A percentile compares a stretch with the other conserved stretches of the same genome.
Conservation (phyloP, 192 early-diverging fungal genomes). For the Coemansia sp. region DNA sequence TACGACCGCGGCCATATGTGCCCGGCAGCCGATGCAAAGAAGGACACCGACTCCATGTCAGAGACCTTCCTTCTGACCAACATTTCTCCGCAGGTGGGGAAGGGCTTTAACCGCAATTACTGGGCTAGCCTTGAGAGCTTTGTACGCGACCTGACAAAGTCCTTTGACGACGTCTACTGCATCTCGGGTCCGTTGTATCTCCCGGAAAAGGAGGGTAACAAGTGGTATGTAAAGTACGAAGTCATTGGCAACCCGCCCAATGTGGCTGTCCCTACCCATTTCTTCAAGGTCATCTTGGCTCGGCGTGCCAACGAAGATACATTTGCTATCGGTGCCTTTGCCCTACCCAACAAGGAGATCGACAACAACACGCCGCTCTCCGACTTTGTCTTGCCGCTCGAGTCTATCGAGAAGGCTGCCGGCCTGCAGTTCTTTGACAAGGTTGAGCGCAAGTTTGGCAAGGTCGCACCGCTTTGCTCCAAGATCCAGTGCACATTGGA, state of each 20-base stretch:
- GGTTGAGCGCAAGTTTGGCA: conserved; percentile 34
- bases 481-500: conserved; percentile 31
- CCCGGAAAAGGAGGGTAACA: conserved; percentile 68
- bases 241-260: conserved; percentile 84
- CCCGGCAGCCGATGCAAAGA: conserved; percentile 81
- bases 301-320: conserved; percentile 44
- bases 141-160: conserved; percentile 61
- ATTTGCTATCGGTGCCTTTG: conserved; percentile 64
- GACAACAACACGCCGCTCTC: conserved; percentile 58
- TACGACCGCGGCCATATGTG: conserved; percentile 93
- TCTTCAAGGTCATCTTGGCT: conserved; percentile 85
- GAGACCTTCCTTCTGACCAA: conserved; percentile 84
- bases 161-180: conserved; percentile 79
- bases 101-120: conserved; percentile 88
- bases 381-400: conserved; percentile 65
- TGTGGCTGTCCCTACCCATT: conserved; percentile 87
- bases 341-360: conserved; percentile 77
- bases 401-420: conserved; percentile 63
- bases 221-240: conserved; percentile 78
- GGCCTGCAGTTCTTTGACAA: conserved; percentile 68
- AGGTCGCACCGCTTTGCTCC: conserved; percentile 36
- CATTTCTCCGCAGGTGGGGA: conserved; percentile 75
- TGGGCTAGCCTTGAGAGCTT: conserved; percentile 87
- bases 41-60: conserved; percentile 65
- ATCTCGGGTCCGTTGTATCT: conserved; percentile 85